Evolutionary conservation across 768 basidiomycete genomes (phyloP).

Genomic region (Tulasnella calospora): DNA sequence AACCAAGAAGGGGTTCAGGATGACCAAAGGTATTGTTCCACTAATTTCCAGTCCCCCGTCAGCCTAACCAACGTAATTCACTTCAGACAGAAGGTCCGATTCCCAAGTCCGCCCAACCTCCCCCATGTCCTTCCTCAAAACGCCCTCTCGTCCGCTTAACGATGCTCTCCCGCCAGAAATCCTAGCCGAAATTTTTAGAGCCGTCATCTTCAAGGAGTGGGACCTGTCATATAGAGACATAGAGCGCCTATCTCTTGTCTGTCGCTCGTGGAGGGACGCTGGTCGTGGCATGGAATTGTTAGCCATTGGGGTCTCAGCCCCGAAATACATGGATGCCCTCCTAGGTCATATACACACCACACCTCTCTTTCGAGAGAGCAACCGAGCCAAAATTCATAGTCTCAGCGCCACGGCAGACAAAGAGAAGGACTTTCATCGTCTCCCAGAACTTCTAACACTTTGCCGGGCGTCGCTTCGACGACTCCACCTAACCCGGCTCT

Average conservation of each 20-base stretch:
- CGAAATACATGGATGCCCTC: not conserved
- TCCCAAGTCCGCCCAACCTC: not conserved
- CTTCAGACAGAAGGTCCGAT: not conserved
- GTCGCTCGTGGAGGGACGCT: not conserved
- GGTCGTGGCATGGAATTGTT: not conserved
- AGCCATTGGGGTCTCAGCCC: not conserved
- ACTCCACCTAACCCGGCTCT: not conserved
- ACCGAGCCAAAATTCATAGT: not conserved
- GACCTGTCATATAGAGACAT: not conserved
- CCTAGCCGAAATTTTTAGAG: not conserved
- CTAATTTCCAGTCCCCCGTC: not conserved
- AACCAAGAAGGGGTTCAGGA: not conserved
- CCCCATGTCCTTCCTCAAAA: not conserved
- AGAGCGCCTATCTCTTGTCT: not conserved
- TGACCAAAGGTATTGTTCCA: not conserved
- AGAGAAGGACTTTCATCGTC: not conserved
- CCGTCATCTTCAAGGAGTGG: no score
- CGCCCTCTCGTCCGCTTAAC: not conserved
- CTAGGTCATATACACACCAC: not conserved
- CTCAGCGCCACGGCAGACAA: not conserved
- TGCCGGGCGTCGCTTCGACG: not conserved
- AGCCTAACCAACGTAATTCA: not conserved
- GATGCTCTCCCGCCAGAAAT: not conserved
- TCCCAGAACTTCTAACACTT: not conserved
- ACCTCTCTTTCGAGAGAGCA: not conserved